Conservation (phyloP, 2,329 filamentous ascomycete genomes). For the Colletotrichum somersetense region DNA sequence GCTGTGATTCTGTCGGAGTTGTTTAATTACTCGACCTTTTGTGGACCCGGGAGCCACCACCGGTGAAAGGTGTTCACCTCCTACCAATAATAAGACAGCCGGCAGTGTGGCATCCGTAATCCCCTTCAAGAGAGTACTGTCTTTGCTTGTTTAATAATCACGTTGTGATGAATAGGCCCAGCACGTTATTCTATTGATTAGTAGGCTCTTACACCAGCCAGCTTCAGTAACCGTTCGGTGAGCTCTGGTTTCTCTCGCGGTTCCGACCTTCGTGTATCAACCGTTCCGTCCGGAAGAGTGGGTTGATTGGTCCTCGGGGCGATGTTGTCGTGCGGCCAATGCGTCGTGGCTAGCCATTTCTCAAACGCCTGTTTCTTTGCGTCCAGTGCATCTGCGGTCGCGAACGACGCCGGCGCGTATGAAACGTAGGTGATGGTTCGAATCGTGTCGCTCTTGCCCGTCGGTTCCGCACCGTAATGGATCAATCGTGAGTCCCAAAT, state of each 20-base stretch:
- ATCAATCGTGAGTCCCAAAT: slow-evolving; percentile 52
- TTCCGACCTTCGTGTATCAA: slow-evolving; percentile 30
- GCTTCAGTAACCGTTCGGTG: slow-evolving; percentile 9
- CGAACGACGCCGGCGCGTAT: slow-evolving; percentile 52
- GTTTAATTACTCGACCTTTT: too few relatives aligned
- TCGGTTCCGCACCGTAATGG: slow-evolving; percentile 47
- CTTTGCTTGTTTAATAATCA: not conserved
- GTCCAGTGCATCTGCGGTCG: slow-evolving; percentile 46
- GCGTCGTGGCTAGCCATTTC: slow-evolving; percentile 46
- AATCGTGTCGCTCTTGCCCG: slow-evolving; percentile 48
- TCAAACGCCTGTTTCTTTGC: slow-evolving; percentile 44
- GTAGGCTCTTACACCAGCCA: slow-evolving; percentile 14
- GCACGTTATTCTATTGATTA: not conserved
- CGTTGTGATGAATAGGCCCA: rapidly evolving
- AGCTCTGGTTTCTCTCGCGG: slow-evolving; percentile 23
- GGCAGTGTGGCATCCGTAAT: not conserved
- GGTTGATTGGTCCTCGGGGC: slow-evolving; percentile 45
- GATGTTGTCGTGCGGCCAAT: slow-evolving; percentile 55
- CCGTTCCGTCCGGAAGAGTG: slow-evolving; percentile 41
- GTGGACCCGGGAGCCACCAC: too few relatives aligned
- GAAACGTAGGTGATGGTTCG: slow-evolving; percentile 53
- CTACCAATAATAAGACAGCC: not conserved
- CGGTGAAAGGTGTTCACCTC: too few relatives aligned
- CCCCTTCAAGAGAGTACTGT: too few relatives aligned
- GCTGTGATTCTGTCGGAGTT: not conserved